Evolutionary conservation across 139 green algal genomes (phyloP).

Genomic region (Micractinium sp.): DNA sequence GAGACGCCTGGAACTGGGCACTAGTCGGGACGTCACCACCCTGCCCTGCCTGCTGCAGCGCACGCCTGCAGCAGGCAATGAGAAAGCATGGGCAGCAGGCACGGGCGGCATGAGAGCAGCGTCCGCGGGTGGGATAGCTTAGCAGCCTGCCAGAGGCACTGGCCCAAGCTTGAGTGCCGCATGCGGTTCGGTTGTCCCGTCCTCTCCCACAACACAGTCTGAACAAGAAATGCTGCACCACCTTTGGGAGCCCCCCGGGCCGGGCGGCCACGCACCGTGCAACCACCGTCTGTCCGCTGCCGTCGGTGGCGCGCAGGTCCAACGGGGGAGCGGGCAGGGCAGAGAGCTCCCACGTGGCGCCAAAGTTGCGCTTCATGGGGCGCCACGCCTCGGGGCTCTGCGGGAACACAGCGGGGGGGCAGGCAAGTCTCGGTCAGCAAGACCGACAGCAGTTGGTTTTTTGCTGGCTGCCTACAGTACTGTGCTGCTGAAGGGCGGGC

Average conservation of each 20-base stretch:
- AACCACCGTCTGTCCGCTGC: slow-evolving; percentile 12
- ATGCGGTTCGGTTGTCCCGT: too few relatives aligned
- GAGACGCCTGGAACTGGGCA: slow-evolving; percentile 19
- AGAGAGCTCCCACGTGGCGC: slow-evolving; percentile 43
- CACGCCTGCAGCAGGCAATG: background rate
- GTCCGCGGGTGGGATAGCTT: too few relatives aligned
- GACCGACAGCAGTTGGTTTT: background rate
- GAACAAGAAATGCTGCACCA: too few relatives aligned
- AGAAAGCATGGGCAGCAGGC: background rate
- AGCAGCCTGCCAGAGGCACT: background rate
- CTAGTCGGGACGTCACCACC: slow-evolving; percentile 9
- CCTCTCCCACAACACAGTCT: too few relatives aligned
- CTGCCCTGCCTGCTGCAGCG: slow-evolving; percentile 5
- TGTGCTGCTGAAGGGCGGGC: background rate
- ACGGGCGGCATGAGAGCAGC: too few relatives aligned
- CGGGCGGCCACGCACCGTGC: background rate
- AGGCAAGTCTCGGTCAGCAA: background rate
- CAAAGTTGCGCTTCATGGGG: slow-evolving; percentile 37
- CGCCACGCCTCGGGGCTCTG: slow-evolving; percentile 35
- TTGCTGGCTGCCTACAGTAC: too few relatives aligned
- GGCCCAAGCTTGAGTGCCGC: too few relatives aligned
- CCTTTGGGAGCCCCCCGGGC: too few relatives aligned
- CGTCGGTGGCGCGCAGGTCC: slow-evolving; percentile 38
- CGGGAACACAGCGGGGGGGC: too few relatives aligned
- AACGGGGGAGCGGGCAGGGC: slow-evolving; percentile 36